Evolutionary conservation across 306 rosid species (phyloP), one percentile per base, ranked within the genome.

Genomic region (Vachellia collinsii): DNA sequence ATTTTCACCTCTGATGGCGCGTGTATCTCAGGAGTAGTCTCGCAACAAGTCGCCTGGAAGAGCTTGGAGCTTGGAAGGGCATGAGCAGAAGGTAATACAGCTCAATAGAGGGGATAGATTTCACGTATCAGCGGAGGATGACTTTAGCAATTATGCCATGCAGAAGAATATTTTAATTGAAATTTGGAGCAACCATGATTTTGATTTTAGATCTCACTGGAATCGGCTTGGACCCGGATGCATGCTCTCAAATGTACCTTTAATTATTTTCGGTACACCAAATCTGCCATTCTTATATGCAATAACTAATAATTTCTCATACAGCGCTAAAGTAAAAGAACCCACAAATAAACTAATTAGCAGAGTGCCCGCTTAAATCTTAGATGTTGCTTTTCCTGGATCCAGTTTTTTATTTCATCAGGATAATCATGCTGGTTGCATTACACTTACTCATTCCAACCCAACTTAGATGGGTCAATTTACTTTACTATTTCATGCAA

Each of bases 131-230:
- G 16, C 11, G 46, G 70, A 37, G 23, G 46, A 11, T 53, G 64
- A 34, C 23, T 62, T 3, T 16, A 14, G 67, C 72, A 72, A 72
- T 63, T 20, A 37, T 17, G 20, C 38, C 46, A 6, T 41, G 10
- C 43, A 25, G 34, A 76, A 41, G 58, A 9, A 6, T 25, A 16
- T 17, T 63, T 34, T 77, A 8, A n/a, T 64, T 36, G 86, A 54
- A 54, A 43, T 53, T 68, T 4, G 37, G 10, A 10, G n/a, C 8
- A 4, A 10, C 25, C 13, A 4, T 39, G 25, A 39, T 39, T 67
- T 67, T 67, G 48, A n/a, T 72, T 81, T 42, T 54, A 61, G 63
- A 68, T 37, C 76, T 73, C 19, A 36, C 0, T 8, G 13, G 64
- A 58, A 3, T 58, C 13, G 69, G 42, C 19, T 34, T 36, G 53